Evolutionary conservation across 140 eudicot species (phyloP).

Genomic region (Anethum foeniculum): DNA sequence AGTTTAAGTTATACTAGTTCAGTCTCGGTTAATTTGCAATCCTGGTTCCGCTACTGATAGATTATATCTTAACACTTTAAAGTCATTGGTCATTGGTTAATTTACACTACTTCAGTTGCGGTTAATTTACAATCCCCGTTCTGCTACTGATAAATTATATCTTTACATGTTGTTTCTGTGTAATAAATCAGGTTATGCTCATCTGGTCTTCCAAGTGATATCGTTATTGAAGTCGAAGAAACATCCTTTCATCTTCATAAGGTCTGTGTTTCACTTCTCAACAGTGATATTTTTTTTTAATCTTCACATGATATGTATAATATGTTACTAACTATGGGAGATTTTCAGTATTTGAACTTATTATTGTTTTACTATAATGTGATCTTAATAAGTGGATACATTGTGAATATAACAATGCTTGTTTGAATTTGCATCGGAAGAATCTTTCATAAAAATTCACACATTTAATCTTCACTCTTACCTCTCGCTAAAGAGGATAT

Average conservation of each 20-base stretch:
- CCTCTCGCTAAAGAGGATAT: too few species aligned
- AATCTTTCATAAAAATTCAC: neutral
- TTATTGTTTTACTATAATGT: neutral
- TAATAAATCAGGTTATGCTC: slow-evolving; percentile 43
- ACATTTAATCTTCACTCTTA: too few species aligned
- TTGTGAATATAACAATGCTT: neutral
- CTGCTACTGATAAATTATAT: too few species aligned
- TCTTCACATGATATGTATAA: neutral
- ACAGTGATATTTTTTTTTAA: neutral
- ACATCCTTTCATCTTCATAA: slow-evolving; percentile 61
- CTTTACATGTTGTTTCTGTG: neutral
- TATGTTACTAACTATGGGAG: neutral
- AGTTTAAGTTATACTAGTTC: too few species aligned
- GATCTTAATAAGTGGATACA: neutral
- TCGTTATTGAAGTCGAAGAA: slow-evolving; percentile 53
- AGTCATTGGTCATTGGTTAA: too few species aligned
- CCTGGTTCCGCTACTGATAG: too few species aligned
- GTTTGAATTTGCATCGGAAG: neutral
- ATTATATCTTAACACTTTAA: neutral
- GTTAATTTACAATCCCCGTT: too few species aligned
- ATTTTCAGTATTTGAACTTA: neutral
- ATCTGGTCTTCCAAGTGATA: slow-evolving; percentile 74
- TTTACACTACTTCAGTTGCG: too few species aligned
- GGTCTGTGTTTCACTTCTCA: slow-evolving; percentile 25
- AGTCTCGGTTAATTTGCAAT: too few species aligned